Conservation (phyloP, 768 basidiomycete genomes). For the Boletus vinaceobasis region DNA sequence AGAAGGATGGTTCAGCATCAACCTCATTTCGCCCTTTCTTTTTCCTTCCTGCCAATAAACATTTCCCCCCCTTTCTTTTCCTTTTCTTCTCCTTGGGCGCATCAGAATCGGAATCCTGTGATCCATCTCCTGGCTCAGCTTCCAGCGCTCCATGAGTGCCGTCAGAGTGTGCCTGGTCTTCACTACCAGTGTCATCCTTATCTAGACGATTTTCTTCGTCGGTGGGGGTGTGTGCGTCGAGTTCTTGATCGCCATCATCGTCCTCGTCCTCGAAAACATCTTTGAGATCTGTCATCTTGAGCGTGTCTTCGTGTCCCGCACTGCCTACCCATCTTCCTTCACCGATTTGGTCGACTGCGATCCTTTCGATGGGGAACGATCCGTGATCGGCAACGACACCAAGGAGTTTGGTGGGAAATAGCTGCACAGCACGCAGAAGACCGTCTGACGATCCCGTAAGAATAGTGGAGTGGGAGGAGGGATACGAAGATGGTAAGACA, state of each 20-base stretch:
- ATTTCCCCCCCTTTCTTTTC: constrained; percentile 54
- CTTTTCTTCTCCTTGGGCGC: constrained; percentile 44
- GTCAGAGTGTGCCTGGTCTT: constrained; percentile 11
- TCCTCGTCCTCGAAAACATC: constrained; percentile 56
- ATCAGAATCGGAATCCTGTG: constrained; percentile 27
- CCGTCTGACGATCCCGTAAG: constrained; percentile 93
- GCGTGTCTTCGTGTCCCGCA: constrained; percentile 82
- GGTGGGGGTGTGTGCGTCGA: constrained; percentile 19
- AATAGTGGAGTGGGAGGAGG: constrained; percentile 63
- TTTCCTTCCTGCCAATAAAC: constrained; percentile 45
- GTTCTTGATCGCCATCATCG: constrained; percentile 22
- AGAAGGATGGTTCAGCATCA: constrained; percentile 60
- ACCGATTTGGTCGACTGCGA: constrained; percentile 57
- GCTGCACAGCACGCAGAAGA: constrained; percentile 78
- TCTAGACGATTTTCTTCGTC: constrained; percentile 23
- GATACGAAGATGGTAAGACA: constrained; percentile 58
- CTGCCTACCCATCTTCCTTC: constrained; percentile 87
- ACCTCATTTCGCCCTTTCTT: constrained; percentile 61
- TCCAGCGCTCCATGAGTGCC: background rate
- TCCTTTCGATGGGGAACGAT: constrained; percentile 87
- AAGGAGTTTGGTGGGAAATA: constrained; percentile 85
- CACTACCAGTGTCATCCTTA: constrained; percentile 7
- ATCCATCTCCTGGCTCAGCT: constrained; percentile 22
- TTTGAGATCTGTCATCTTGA: constrained; percentile 82
- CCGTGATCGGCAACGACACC: constrained; percentile 92